These are phyloP conservation scores for Escallonia rubra DNA, from an alignment of 129 eudicot genomes.

Conservation along the genomic window DNA sequence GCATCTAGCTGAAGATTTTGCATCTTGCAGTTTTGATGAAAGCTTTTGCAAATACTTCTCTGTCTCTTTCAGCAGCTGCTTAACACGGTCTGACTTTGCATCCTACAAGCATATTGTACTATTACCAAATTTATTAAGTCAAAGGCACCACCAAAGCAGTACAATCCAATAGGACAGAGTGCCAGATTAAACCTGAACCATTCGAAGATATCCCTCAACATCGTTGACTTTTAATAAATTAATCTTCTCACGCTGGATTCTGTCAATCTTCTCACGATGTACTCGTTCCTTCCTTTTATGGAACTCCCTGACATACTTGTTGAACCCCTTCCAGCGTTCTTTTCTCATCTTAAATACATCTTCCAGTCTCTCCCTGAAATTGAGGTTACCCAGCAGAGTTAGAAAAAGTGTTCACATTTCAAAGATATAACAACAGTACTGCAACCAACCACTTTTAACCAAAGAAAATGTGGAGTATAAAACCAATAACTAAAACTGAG, in stretches of 20 bases:
- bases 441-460: no score
- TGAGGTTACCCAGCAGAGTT: conserved; percentile 2
- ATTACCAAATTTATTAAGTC: neutral
- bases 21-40: conserved; percentile 81
- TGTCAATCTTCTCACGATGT: conserved; percentile 91
- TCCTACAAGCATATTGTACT: conserved; percentile 40
- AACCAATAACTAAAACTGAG: neutral
- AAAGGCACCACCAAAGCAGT: conserved; percentile 4
- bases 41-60: conserved; percentile 95
- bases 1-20: conserved; percentile 58
- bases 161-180: conserved; percentile 1
- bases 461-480: no score
- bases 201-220: conserved; percentile 97
- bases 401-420: neutral
- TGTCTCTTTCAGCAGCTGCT: conserved; percentile 87
- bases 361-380: conserved; percentile 81
- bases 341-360: conserved; percentile 75
- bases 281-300: conserved; percentile 93
- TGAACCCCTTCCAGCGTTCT: conserved; percentile 90
- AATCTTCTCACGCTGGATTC: conserved; percentile 97
- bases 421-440: neutral
- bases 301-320: conserved; percentile 79
- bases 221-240: conserved; percentile 91
- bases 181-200: conserved; percentile 77
- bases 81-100: conserved; percentile 95